Evolutionary conservation across 2,329 filamentous ascomycete genomes (phyloP).

Genomic region (Stagonosporopsis rhizophila): DNA sequence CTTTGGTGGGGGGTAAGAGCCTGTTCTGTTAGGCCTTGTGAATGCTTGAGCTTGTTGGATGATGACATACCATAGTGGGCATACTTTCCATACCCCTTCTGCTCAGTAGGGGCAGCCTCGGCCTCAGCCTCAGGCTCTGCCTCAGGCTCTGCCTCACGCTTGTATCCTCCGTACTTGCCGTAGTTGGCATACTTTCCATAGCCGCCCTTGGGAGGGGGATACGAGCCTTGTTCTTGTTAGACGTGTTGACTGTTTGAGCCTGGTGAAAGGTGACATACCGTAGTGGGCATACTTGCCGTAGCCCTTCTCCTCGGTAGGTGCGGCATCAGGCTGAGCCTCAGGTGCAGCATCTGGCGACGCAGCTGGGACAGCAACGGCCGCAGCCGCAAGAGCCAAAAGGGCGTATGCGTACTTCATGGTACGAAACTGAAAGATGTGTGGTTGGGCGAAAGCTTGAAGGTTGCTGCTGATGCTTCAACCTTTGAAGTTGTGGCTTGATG

Average conservation of each 20-base stretch:
- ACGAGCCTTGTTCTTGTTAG: conserved; percentile 12
- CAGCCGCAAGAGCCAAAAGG: conserved; percentile 31
- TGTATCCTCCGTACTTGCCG: conserved; percentile 14
- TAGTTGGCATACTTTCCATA: conserved; percentile 29
- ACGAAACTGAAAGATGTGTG: not conserved
- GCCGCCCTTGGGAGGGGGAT: conserved; percentile 17
- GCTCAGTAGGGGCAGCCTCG: not conserved
- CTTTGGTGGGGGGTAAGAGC: conserved; percentile 20
- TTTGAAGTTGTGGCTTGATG: conserved; percentile 11
- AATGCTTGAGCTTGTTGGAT: no score
- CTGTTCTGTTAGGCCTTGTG: not conserved
- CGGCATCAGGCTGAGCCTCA: conserved; percentile 19
- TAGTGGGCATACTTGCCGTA: conserved; percentile 13
- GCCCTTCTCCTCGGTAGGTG: not conserved
- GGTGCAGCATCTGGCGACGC: conserved; percentile 27
- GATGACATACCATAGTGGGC: conserved; percentile 18
- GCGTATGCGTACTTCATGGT: conserved; percentile 31
- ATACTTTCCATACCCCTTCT: conserved; percentile 25
- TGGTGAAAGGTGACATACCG: not conserved
- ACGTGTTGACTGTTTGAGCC: not conserved
- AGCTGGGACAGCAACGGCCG: conserved; percentile 29
- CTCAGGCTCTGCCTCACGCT: conserved; percentile 1
- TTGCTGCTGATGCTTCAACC: not conserved
- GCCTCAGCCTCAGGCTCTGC: not conserved
- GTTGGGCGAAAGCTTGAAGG: not conserved